Evolutionary conservation across 2,329 filamentous ascomycete species (phyloP).

Genomic region (Verticillium tricorpus): DNA sequence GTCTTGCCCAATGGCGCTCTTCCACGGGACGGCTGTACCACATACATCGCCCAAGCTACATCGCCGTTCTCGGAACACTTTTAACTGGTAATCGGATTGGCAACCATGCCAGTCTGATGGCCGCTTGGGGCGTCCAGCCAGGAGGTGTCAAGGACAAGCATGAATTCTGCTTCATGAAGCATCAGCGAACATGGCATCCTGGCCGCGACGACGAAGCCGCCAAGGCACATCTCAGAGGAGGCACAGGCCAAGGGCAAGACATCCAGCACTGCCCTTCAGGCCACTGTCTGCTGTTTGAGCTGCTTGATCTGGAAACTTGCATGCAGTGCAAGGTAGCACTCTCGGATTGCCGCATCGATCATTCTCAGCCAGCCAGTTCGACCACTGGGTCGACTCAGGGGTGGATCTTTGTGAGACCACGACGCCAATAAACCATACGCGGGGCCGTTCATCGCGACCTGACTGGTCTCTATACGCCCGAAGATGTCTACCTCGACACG

Average conservation of each 20-base stretch:
- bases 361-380: not conserved
- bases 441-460: not conserved
- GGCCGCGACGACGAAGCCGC: too few relatives aligned
- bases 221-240: too few relatives aligned
- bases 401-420: not conserved
- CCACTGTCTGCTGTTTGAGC: not conserved
- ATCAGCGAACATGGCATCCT: too few relatives aligned
- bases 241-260: not conserved
- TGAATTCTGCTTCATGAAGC: too few relatives aligned
- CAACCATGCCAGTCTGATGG: too few relatives aligned
- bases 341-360: not conserved
- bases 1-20: not conserved
- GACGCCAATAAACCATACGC: not conserved
- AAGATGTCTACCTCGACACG: conserved; percentile 1
- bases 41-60: not conserved
- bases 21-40: not conserved
- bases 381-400: not conserved
- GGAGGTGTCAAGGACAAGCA: too few relatives aligned
- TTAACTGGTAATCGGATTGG: too few relatives aligned
- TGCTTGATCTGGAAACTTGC: not conserved
- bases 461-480: conserved; percentile 4
- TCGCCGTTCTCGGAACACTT: too few relatives aligned
- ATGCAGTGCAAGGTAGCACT: not conserved
- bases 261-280: not conserved
- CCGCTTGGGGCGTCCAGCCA: too few relatives aligned